Conservation (phyloP, 2,329 filamentous ascomycete species). For the Ophiostoma quercus region DNA sequence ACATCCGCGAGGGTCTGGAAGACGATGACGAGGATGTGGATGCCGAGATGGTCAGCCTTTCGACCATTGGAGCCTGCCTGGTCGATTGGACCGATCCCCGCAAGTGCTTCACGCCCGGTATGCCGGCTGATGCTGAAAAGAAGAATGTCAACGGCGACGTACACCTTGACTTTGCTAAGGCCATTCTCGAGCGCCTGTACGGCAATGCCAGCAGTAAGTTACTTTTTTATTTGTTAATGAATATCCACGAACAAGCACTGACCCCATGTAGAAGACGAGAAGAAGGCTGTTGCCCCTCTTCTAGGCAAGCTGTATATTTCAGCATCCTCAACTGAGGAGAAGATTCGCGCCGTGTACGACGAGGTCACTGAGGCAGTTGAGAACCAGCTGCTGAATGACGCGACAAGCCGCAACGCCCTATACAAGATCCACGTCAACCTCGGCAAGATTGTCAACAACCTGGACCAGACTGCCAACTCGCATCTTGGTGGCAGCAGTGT, state of each 20-base stretch:
- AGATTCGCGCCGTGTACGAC: conserved; percentile 53
- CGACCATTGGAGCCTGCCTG: conserved; percentile 72
- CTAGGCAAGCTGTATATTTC: conserved; percentile 79
- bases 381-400: conserved; percentile 54
- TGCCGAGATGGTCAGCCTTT: conserved; percentile 73
- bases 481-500: conserved; percentile 17
- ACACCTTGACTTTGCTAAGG: conserved; percentile 71
- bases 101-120: conserved; percentile 57
- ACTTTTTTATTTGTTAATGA: background rate
- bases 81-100: conserved; percentile 94
- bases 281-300: conserved; percentile 71
- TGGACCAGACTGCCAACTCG: conserved; percentile 40
- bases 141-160: conserved; percentile 68
- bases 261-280: conserved; percentile 65
- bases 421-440: conserved; percentile 64
- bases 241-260: conserved; percentile 27
- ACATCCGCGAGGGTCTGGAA: conserved; percentile 64
- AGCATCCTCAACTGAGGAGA: conserved; percentile 56
- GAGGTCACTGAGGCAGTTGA: conserved; percentile 60
- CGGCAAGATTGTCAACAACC: conserved; percentile 60
- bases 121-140: conserved; percentile 51
- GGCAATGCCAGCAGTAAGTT: conserved; percentile 61
- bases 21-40: conserved; percentile 70
- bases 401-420: conserved; percentile 57
- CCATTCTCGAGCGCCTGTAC: conserved; percentile 69